Conservation (phyloP, 306 rosid genomes). For the Fragaria iinumae region DNA sequence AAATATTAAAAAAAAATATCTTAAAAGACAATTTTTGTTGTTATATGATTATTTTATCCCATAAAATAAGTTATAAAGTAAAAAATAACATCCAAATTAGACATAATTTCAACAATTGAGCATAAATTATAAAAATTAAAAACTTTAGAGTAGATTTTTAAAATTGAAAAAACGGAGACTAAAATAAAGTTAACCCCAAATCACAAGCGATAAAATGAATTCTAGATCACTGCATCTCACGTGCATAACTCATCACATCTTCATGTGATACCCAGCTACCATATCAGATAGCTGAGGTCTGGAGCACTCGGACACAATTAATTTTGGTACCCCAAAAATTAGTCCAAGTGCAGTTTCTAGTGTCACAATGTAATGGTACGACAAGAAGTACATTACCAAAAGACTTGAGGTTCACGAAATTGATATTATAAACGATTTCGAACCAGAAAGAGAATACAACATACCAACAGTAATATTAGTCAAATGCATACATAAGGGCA, state of each 20-base stretch:
- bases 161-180: too few species aligned
- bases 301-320: too few species aligned
- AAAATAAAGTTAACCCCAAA: too few species aligned
- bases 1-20: too few species aligned
- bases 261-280: neutral
- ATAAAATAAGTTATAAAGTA: too few species aligned
- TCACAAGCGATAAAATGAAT: too few species aligned
- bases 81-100: too few species aligned
- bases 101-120: too few species aligned
- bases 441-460: neutral
- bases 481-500: slow-evolving; percentile 13
- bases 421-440: neutral
- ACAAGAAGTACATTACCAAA: neutral
- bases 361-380: neutral
- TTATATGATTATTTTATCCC: too few species aligned
- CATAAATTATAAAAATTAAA: too few species aligned
- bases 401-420: neutral
- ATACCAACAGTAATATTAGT: neutral
- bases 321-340: neutral
- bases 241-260: neutral
- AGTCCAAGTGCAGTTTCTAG: neutral
- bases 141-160: too few species aligned
- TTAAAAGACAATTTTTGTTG: too few species aligned
- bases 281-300: neutral
- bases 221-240: neutral